Base-by-base conservation (phyloP, 768 basidiomycete genomes). In the Mycena olivaceomarginata region DNA sequence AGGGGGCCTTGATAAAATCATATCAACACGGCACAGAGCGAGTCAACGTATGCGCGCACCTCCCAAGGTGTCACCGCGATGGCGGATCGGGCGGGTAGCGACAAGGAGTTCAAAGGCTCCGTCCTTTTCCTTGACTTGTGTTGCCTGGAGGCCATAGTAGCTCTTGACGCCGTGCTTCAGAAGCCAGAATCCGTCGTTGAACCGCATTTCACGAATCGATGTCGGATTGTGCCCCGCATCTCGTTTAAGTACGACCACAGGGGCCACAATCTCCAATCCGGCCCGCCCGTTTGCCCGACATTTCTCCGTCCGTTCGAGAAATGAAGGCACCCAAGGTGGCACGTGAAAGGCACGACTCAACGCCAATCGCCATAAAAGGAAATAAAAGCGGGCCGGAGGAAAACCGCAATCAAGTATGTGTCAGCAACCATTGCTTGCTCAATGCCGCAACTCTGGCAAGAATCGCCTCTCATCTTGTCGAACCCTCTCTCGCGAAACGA, bases 171-270 rank as follows among this genome's bases (percentile, higher is more conserved):
- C 93, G 76, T 89, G 86, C 80, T 92, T 92, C 78, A 92, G 84
- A 31, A 93, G 88, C 93, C 93, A 94, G 81, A 94, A 92, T 25
- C 94, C 93, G 85, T 94, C 94, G 87, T 91, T 94, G 87, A 94
- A 93, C 81, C 91, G 93, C 93, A 94, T 95, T 68, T 57, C 71
- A 67, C 16, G 57, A 18, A 51, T 56, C 22, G 69, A 70, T 73
- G 45, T 64, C 25, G 59, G n/a, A 2, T 8, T 22, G 16, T 22
- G 53, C 51, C 48, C 48, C 3, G 4, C 20, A 39, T 2, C 39
- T 56, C 9, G 11, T 20, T 72, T 72, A 71, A 68, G 57, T 64
- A 65, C 31, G 67, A 67, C 46, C 46, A 13, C 51, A 53, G 18
- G 51, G 15, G 25, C 18, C 48, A 56, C 59, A 70, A 59, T 31